phyloP scores from a whole-genome alignment of 352 stramenopile genomes.

The Phytophthora podocarpi region DNA sequence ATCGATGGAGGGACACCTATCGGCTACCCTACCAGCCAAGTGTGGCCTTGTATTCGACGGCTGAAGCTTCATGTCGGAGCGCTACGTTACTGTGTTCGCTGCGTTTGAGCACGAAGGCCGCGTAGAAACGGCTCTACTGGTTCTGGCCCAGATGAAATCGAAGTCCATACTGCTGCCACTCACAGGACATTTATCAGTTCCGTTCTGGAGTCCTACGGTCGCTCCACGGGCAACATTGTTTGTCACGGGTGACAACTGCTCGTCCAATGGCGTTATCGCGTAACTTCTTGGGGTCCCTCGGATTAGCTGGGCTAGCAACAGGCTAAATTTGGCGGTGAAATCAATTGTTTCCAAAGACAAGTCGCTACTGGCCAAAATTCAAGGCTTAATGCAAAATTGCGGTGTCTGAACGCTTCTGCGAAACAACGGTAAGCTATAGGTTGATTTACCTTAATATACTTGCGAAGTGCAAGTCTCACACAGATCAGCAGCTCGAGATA shows the following conservation, averaged over 20 bases:
- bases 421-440: not conserved
- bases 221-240: not conserved
- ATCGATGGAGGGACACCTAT: not conserved
- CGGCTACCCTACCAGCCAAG: not conserved
- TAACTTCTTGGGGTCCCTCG: not conserved
- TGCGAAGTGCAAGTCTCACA: too few relatives aligned
- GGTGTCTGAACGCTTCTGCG: not conserved
- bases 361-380: not conserved
- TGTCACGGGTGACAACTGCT: not conserved
- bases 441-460: not conserved
- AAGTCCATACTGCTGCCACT: not conserved
- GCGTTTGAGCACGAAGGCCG: not conserved
- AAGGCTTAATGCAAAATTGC: not conserved
- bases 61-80: not conserved
- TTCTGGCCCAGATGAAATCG: not conserved
- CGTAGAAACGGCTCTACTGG: not conserved
- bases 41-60: not conserved
- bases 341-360: not conserved
- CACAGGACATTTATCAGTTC: not conserved
- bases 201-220: not conserved
- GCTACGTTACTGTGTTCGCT: not conserved
- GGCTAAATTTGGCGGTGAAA: not conserved
- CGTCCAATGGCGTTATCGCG: not conserved
- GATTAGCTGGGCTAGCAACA: not conserved
- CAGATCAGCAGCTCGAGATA: too few relatives aligned